These are phyloP conservation scores for Geotrichum carabidarum DNA, from an alignment of 1,139 yeast species.

Conservation along the genomic window DNA sequence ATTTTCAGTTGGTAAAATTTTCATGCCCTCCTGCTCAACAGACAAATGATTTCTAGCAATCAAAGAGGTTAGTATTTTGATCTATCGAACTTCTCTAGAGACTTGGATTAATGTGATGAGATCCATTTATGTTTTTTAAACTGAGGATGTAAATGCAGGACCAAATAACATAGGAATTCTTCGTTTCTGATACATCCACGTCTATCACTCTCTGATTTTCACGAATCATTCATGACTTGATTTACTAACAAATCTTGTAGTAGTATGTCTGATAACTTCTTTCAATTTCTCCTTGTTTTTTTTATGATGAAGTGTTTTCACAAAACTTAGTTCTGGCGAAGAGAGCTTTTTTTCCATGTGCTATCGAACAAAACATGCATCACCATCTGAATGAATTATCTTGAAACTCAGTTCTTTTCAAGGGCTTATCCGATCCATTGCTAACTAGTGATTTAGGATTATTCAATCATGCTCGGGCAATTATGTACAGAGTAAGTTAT, in stretches of 20 bases:
- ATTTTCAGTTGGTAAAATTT: too few relatives aligned
- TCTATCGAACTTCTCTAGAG: background rate
- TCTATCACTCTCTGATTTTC: background rate
- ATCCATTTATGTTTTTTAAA: conserved; percentile 25
- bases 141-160: conserved; percentile 70
- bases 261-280: background rate
- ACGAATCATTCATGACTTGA: background rate
- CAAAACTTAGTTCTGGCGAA: conserved; percentile 24
- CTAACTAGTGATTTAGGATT: background rate
- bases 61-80: too few relatives aligned
- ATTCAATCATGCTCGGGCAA: background rate
- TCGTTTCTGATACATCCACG: conserved; percentile 50
- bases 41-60: too few relatives aligned
- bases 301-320: conserved; percentile 37
- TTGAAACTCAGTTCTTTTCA: background rate
- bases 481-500: background rate
- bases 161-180: conserved; percentile 56
- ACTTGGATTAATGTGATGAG: conserved; percentile 22
- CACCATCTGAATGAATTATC: conserved; percentile 64
- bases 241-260: conserved; percentile 9
- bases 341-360: conserved; percentile 49
- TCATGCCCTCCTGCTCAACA: too few relatives aligned
- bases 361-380: conserved; percentile 69
- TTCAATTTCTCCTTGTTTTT: conserved; percentile 6
- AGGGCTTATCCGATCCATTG: background rate